Base-by-base conservation (phyloP, 345 rosid genomes). In the Lepidium africanum region DNA sequence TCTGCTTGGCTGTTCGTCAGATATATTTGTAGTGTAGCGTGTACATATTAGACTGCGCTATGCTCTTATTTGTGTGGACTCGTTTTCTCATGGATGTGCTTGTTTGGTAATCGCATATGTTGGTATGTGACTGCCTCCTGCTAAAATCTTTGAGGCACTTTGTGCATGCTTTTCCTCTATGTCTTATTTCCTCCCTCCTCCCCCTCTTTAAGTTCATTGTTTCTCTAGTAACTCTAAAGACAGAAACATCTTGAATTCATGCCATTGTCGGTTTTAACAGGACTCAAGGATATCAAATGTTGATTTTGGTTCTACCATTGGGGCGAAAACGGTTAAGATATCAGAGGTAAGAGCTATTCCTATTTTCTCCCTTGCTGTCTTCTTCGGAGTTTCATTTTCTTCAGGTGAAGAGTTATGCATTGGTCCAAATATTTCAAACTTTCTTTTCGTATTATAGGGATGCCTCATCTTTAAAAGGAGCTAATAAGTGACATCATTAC, bases 241-340 rank as follows among this genome's bases (percentile, higher is more conserved):
- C 54, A 38, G 60, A 56, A 63, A 65, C 52, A 65, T 65, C 41
- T 48, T 27, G 42, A 73, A 67, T 38, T 59, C 51, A 52, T 59
- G 56, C 38, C 63, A 38, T 67, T 35, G 27, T 54, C 45, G 10
- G 43, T 67, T n/a, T 71, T 9, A 43, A 74, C 83, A 91, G 95
- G 86, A 78, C 70, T 74, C 83, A 27, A 72, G 75, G 23, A 63
- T 60, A 50, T 78, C 90, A 40, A 56, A 60, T 38, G 85, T 91
- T 77, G 85, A 87, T 81, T 91, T 91, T 85, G 99, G 99, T 71
- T 81, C 80, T 69, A 82, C 80, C 66, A 70, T 55, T 75, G 92
- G 84, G 59, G 42, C 43, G 61, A 86, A 76, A 78, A 79, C 49
- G 65, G 79, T 91, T 59, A 85, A 74, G 45, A 69, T 86, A 77